phyloP scores from a whole-genome alignment of 805 yeast species.

The Cyberlindnera euphorbiae region DNA sequence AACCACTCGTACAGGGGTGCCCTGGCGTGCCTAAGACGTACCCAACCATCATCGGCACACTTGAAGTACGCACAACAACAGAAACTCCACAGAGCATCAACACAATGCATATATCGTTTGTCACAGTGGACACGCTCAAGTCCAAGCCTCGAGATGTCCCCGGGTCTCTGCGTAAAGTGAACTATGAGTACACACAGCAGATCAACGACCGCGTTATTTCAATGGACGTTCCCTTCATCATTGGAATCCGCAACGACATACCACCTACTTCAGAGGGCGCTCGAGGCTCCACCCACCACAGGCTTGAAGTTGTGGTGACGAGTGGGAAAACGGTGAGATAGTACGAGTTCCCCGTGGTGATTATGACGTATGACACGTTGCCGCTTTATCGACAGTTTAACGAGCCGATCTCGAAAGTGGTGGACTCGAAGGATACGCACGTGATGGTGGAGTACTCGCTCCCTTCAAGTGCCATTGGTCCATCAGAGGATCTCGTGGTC shows the following conservation, averaged over 20 bases:
- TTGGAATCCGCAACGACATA: slow-evolving; percentile 50
- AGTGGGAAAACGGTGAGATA: slow-evolving; percentile 10
- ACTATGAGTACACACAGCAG: slow-evolving; percentile 32
- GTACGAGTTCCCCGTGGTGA: slow-evolving; percentile 43
- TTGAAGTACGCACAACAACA: slow-evolving; percentile 48
- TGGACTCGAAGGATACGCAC: slow-evolving; percentile 44
- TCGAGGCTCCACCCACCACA: slow-evolving; percentile 36
- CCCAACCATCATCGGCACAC: slow-evolving; percentile 55
- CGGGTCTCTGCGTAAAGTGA: slow-evolving; percentile 26
- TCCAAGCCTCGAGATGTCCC: slow-evolving; percentile 34
- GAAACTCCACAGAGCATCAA: slow-evolving; percentile 44
- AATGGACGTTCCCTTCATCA: slow-evolving; percentile 53
- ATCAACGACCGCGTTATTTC: slow-evolving; percentile 43
- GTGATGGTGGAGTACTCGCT: slow-evolving; percentile 41
- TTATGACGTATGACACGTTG: slow-evolving; percentile 51
- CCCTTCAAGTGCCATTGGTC: slow-evolving; percentile 54
- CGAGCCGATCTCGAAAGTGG: slow-evolving; percentile 43
- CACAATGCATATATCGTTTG: slow-evolving; percentile 43
- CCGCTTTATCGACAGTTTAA: slow-evolving; percentile 53
- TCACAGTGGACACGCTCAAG: slow-evolving; percentile 46
- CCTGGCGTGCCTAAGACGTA: slow-evolving; percentile 62
- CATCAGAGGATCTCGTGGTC: slow-evolving; percentile 43
- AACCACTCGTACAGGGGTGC: slow-evolving; percentile 55
- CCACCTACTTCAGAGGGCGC: slow-evolving; percentile 48
- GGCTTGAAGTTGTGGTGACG: slow-evolving; percentile 32